Percentiles rank a stretch among this genome's conserved stretches.
Conservation (phyloP, 2,329 filamentous ascomycete genomes). For the Bipolaris zeicola region DNA sequence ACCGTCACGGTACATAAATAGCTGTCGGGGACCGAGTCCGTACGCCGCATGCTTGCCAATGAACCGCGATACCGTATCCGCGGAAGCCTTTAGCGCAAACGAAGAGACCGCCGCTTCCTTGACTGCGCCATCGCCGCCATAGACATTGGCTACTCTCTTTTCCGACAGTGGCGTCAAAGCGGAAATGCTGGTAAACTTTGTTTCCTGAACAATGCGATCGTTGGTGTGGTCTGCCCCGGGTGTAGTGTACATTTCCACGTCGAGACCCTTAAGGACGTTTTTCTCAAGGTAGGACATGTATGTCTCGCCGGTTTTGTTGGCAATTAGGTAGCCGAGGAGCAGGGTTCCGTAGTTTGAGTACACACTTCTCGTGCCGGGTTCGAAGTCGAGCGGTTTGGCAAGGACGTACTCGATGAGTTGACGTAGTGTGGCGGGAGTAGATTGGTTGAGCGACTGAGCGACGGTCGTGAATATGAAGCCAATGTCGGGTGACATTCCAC, state of each 20-base stretch:
- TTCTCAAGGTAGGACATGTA: slow-evolving; percentile 25
- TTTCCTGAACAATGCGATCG: not conserved
- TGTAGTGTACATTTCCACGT: slow-evolving; percentile 20
- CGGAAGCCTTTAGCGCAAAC: slow-evolving; percentile 24
- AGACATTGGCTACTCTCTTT: slow-evolving; percentile 4
- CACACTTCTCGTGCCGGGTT: slow-evolving; percentile 16
- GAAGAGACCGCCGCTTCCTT: slow-evolving; percentile 25
- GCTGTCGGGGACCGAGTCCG: not conserved
- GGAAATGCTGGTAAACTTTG: not conserved
- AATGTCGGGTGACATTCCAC: slow-evolving; percentile 19
- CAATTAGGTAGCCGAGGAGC: slow-evolving; percentile 24
- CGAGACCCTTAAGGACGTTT: slow-evolving; percentile 18
- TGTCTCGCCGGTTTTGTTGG: slow-evolving; percentile 18
- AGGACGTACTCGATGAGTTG: slow-evolving; percentile 29
- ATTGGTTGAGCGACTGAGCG: slow-evolving; percentile 23
- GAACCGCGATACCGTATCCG: slow-evolving; percentile 22
- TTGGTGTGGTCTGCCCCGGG: slow-evolving; percentile 6
- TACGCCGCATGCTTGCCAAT: slow-evolving; percentile 11
- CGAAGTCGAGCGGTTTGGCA: slow-evolving; percentile 24
- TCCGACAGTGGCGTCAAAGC: not conserved
- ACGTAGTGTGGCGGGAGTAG: slow-evolving; percentile 21
- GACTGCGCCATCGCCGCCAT: slow-evolving; percentile 25
- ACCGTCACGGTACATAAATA: not conserved
- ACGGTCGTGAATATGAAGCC: slow-evolving; percentile 25
- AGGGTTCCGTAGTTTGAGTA: slow-evolving; percentile 32